Percentiles rank a stretch among this genome's conserved stretches.
These are phyloP conservation scores for Magnolia kwangsiensis DNA, from an alignment of 164 flowering plant genomes.

Conservation along the genomic window DNA sequence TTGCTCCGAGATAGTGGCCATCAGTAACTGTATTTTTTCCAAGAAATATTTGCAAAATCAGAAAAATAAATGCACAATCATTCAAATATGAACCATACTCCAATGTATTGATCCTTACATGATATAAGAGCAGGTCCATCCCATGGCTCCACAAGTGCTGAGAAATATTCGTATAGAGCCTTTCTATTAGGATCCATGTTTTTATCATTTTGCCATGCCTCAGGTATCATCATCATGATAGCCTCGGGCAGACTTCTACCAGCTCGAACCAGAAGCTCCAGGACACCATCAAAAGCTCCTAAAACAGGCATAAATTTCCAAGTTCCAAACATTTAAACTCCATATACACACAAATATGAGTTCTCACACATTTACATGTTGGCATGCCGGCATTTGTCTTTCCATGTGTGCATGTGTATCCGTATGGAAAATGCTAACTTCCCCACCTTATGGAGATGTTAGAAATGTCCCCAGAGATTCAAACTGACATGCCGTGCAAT, in stretches of 20 bases:
- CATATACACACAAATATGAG: not conserved
- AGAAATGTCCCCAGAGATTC: no score
- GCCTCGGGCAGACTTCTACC: constrained; percentile 99
- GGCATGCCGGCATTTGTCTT: no score
- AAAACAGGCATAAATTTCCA: constrained; percentile 6
- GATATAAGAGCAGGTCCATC: constrained; percentile 98
- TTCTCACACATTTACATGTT: not conserved
- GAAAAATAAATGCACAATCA: not conserved
- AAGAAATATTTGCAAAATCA: not conserved
- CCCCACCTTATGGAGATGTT: no score
- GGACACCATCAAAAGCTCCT: constrained; percentile 99
- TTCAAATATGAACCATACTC: not conserved
- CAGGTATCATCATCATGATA: constrained; percentile 99
- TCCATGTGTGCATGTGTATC: no score
- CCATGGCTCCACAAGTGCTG: constrained; percentile 99
- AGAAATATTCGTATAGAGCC: constrained; percentile 89
- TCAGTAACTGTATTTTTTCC: constrained; percentile 75
- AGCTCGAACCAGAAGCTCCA: constrained; percentile 91
- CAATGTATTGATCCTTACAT: constrained; percentile 48
- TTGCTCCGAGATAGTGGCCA: constrained; percentile 99
- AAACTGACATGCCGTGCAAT: no score
- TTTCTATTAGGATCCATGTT: constrained; percentile 91
- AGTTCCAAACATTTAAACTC: not conserved
- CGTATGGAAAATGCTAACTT: no score
- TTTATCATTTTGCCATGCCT: constrained; percentile 99